Base-by-base conservation (phyloP, 2,329 filamentous ascomycete genomes). In the Dothideomycetes sp. region DNA sequence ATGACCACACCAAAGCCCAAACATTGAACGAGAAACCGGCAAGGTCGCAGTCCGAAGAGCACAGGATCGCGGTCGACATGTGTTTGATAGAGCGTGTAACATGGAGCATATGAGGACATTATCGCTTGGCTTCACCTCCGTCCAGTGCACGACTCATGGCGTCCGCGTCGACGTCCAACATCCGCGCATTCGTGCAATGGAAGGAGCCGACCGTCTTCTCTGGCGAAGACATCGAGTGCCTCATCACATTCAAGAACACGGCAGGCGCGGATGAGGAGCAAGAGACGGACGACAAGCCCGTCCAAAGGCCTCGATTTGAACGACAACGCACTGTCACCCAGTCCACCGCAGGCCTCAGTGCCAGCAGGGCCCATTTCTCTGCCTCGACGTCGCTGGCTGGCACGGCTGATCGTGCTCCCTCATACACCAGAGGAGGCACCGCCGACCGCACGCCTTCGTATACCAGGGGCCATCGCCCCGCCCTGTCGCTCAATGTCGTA, bases 101-200 rank as follows among this genome's bases (percentile, higher is more conserved):
- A n/a, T n/a, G n/a, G n/a, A n/a, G n/a, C n/a, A n/a, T n/a, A 27
- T 27, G 22, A 27, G 22, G 7, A 7, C 22, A 12, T 27, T 12
- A 12, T 27, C 22, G 7, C 22, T 12, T 27, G 7, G 22, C 22
- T 27, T 27, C 22, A 12, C 22, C 22, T 27, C 7, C 22, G 7
- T 27, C 22, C 7, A 7, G n/a, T n/a, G 27, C 34, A 36, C 32
- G 39, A 36, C 15, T 29, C 29, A 41, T 41, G 39, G 30, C 38
- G n/a, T n/a, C n/a, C n/a, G n/a, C n/a, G n/a, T 16, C 17, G 14
- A 24, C 16, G 17, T 75, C 72, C 64, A 89, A 93, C 68, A 86
- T 98, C 59, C 84, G 88, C 61, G 89, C 95, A 63, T 94, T 89
- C 61, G 85, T 98, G 61, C 80, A 81, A 66, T 98, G 89, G 84